Conservation (phyloP, 2,329 filamentous ascomycete genomes). For the Fulvia fulva region DNA sequence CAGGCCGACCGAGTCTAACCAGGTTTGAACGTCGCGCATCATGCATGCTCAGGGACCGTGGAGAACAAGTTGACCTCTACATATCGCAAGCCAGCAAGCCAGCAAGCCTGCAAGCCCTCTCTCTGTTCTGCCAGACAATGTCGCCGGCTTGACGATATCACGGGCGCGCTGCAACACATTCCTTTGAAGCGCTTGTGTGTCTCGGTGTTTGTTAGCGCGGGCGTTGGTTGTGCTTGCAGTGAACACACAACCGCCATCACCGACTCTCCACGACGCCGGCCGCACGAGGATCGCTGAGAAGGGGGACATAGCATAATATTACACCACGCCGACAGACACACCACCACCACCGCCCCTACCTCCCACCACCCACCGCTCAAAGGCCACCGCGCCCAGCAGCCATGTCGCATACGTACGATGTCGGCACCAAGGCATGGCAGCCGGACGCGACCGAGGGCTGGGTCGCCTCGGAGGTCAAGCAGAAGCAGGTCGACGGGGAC, state of each 20-base stretch:
- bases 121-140: background rate
- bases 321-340: background rate
- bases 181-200: slow-evolving; percentile 1
- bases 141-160: background rate
- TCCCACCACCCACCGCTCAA: background rate
- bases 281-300: background rate
- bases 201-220: slow-evolving; percentile 1
- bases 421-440: slow-evolving; percentile 97
- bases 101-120: background rate
- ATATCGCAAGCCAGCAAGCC: too few relatives aligned
- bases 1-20: too few relatives aligned
- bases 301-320: background rate
- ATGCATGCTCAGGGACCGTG: too few relatives aligned
- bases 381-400: slow-evolving; percentile 9
- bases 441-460: slow-evolving; percentile 93
- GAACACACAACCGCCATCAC: background rate
- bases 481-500: slow-evolving; percentile 76
- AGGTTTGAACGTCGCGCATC: too few relatives aligned
- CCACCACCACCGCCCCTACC: background rate
- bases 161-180: slow-evolving; percentile 2
- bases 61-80: too few relatives aligned
- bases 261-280: background rate
- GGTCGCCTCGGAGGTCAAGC: slow-evolving; percentile 90
- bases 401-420: slow-evolving; percentile 94
- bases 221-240: background rate